phyloP scores from a whole-genome alignment of 306 rosid species.

The Cicer cuneatum region DNA sequence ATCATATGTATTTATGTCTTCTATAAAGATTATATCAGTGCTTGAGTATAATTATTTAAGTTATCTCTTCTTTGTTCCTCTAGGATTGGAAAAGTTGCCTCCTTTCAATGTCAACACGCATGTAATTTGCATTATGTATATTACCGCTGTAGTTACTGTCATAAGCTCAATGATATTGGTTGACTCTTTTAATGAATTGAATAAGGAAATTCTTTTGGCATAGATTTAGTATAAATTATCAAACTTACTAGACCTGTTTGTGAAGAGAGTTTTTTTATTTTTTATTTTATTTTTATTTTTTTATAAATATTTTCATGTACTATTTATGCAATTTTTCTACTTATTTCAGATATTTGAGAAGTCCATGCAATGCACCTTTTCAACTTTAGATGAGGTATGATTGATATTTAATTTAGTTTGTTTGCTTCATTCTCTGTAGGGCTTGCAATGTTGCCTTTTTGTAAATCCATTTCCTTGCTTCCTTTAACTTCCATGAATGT shows the following conservation, averaged over 20 bases:
- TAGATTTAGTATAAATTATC: constrained; percentile 1
- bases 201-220: not conserved
- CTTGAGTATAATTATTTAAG: not conserved
- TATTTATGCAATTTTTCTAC: constrained; percentile 29
- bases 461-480: not conserved
- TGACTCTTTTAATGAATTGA: constrained; percentile 22
- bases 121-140: constrained; percentile 10
- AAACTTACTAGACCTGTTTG: constrained; percentile 18
- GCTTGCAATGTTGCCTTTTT: constrained; percentile 20
- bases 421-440: not conserved
- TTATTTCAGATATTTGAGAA: constrained; percentile 78
- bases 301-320: constrained; percentile 10
- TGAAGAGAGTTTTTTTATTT: not conserved
- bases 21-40: not conserved
- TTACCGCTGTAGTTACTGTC: not conserved
- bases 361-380: constrained; percentile 69
- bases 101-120: not conserved
- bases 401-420: constrained; percentile 14
- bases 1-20: constrained; percentile 7
- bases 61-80: not conserved
- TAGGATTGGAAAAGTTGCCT: constrained; percentile 14
- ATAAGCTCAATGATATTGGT: not conserved
- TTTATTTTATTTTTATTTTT: too few species aligned
- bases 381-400: constrained; percentile 79
- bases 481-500: constrained; percentile 21